Base-by-base conservation (phyloP, 192 early-diverging fungal genomes). In the Radiomyces spectabilis region DNA sequence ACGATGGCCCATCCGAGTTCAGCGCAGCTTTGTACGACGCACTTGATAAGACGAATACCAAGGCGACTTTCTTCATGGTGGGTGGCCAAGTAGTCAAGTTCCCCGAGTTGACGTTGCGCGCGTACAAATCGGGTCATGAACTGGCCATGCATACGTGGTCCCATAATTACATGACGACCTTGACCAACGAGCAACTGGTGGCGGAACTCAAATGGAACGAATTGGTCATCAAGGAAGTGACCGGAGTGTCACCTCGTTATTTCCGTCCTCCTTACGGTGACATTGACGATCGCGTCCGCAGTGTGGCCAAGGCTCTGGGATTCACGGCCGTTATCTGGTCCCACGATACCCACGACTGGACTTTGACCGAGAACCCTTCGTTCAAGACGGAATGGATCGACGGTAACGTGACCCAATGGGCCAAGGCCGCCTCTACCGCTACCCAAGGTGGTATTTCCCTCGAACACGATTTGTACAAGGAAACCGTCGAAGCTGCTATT, bases 231-330 rank as follows among this genome's bases (percentile, higher is more conserved):
- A 54, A 79, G 33, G 66, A 74, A 51, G 59, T 71, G 3, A 67
- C 57, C 27, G 83, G 83, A 25, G 47, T 77, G 18, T 44, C 70
- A 15, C 80, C 85, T 18, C 70, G 67, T 46, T 80, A 72, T 56
- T 80, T 78, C 65, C 73, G 85, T 64, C 77, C 84, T 5, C 80
- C 83, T 15, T 84, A 77, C 53, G 84, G 84, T 46, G 82, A 84
- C 56, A 78, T 83, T 7, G 84, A 86, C 58, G 71, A 83, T 37
- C 73, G 84, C 53, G 77, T 84, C 21, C 74, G 84, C 32, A 60
- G 66, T 33, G 71, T 85, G 21, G 59, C 59, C 0, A 38, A 55
- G 4, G 74, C 77, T 39, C 41, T 85, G 53, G 80, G 81, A 24
- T 78, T 55, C n/a, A 59, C 42, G 39, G 51, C 68, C 32, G 72